These are phyloP conservation scores for Pleurozium schreberi DNA, from an alignment of 225 moss, liverwort and hornwort genomes.

Conservation along the genomic window DNA sequence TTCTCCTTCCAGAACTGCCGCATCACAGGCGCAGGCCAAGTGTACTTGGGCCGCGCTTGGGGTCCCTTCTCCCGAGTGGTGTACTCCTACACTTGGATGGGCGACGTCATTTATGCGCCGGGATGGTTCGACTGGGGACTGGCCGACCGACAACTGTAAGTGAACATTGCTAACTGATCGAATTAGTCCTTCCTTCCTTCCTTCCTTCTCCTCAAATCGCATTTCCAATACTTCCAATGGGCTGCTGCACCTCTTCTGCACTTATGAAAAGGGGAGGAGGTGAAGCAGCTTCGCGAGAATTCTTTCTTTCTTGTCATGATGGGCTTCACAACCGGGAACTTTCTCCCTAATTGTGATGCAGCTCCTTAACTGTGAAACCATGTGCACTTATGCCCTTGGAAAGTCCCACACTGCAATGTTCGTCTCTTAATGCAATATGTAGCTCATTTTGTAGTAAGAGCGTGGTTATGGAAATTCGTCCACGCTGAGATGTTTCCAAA, in stretches of 20 bases:
- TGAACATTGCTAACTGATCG: neutral
- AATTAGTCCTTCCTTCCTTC: too few relatives aligned
- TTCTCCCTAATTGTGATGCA: neutral
- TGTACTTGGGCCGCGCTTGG: slow-evolving; percentile 52
- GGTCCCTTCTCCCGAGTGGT: slow-evolving; percentile 42
- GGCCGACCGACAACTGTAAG: slow-evolving; percentile 26
- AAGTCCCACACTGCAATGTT: neutral
- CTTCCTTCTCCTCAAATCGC: neutral
- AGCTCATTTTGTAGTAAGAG: neutral
- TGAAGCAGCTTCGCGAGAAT: neutral
- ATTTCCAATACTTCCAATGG: too few relatives aligned
- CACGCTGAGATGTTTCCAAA: neutral
- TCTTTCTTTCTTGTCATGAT: neutral
- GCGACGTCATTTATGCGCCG: slow-evolving; percentile 18
- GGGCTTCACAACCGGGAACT: neutral
- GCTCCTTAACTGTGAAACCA: neutral
- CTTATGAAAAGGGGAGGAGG: neutral
- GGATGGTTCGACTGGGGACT: slow-evolving; percentile 49
- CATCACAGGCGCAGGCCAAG: slow-evolving; percentile 36
- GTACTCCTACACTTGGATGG: slow-evolving; percentile 39
- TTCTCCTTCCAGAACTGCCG: slow-evolving; percentile 37
- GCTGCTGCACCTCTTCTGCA: neutral
- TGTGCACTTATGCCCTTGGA: neutral
- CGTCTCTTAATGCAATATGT: neutral
- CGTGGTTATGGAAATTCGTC: neutral